Evolutionary conservation across 495 filamentous ascomycete species (phyloP).

Genomic region (Neurospora sp.): DNA sequence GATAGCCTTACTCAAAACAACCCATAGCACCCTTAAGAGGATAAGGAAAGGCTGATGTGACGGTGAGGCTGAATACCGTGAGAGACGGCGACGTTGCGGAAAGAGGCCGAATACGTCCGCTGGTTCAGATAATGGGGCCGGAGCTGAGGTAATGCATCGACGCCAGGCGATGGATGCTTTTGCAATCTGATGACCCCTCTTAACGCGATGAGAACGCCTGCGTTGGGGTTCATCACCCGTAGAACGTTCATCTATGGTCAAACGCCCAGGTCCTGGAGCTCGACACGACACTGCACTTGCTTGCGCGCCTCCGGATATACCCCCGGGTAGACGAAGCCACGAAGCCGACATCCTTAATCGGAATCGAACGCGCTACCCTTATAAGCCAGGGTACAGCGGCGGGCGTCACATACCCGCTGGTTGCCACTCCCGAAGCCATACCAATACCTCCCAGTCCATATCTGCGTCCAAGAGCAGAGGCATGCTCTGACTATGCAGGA

Average conservation of each 20-base stretch:
- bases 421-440: background rate
- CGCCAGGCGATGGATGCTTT: background rate
- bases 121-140: background rate
- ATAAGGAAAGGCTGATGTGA: background rate
- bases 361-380: background rate
- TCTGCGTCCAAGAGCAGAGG: background rate
- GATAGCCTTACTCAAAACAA: background rate
- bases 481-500: slow-evolving; percentile 6
- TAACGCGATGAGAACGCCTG: background rate
- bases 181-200: background rate
- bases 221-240: background rate
- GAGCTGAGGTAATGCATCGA: background rate
- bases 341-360: background rate
- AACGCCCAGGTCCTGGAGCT: background rate
- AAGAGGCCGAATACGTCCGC: background rate
- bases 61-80: background rate
- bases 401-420: background rate
- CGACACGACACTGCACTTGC: slow-evolving; percentile 10
- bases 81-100: background rate
- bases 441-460: background rate
- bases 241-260: background rate
- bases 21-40: background rate
- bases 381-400: background rate
- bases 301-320: slow-evolving; percentile 1
- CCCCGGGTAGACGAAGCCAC: slow-evolving; percentile 1